Conservation (phyloP, 2,329 filamentous ascomycete genomes). For the Fusarium brachygibbosum region DNA sequence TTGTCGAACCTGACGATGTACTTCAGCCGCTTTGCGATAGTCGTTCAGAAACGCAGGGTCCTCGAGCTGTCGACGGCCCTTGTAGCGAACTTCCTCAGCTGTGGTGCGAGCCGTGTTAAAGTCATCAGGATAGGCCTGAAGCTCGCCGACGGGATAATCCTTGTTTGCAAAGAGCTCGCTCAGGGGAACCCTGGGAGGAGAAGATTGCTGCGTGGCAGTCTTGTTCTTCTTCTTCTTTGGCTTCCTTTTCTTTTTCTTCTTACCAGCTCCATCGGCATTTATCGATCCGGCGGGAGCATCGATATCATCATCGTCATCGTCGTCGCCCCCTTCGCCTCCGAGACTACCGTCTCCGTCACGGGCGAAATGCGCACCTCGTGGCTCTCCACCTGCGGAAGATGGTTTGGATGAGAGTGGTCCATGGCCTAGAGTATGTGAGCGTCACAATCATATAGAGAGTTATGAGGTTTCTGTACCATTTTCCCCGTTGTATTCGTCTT, state of each 20-base stretch:
- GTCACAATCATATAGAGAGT: not conserved
- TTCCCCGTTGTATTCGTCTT: slow-evolving; percentile 52
- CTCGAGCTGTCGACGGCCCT: slow-evolving; percentile 45
- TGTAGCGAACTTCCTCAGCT: slow-evolving; percentile 45
- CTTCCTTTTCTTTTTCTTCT: slow-evolving; percentile 50
- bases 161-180: slow-evolving; percentile 49
- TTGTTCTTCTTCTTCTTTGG: slow-evolving; percentile 50
- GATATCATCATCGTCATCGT: slow-evolving; percentile 48
- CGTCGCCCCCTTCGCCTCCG: slow-evolving; percentile 51
- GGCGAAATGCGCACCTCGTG: slow-evolving; percentile 57
- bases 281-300: slow-evolving; percentile 44
- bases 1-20: slow-evolving; percentile 84
- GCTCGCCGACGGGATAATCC: slow-evolving; percentile 50
- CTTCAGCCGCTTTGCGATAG: slow-evolving; percentile 83
- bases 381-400: slow-evolving; percentile 55
- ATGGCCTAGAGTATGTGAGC: slow-evolving; percentile 35
- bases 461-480: slow-evolving; percentile 48
- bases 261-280: slow-evolving; percentile 26
- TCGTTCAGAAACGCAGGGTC: slow-evolving; percentile 73
- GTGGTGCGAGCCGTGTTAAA: slow-evolving; percentile 45
- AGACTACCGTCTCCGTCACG: slow-evolving; percentile 60
- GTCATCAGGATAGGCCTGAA: slow-evolving; percentile 43
- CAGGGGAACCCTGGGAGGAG: slow-evolving; percentile 53
- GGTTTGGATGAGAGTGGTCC: slow-evolving; percentile 37
- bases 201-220: slow-evolving; percentile 47